Evolutionary conservation across 2,329 filamentous ascomycete genomes (phyloP), one percentile per base, ranked within the genome.

Genomic region (Arthroderma uncinatum): DNA sequence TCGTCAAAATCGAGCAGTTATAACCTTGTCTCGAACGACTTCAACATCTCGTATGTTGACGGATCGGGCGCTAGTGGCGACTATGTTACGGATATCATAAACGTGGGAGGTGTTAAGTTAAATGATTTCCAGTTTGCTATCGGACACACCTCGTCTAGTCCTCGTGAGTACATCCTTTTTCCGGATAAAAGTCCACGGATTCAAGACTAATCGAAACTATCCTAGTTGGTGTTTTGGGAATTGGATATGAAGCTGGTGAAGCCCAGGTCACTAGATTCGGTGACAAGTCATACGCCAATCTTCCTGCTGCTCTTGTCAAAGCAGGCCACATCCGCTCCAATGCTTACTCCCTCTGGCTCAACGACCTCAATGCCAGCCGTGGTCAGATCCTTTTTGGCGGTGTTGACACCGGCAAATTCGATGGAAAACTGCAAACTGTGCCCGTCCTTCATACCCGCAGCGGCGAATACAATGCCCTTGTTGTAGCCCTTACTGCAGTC

Each of bases 31-130:
- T 84, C 83, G 61, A 83, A 81, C 66, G 78, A 83, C 59, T 95
- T 96, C 75, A 91, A 92, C 73, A 95, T 95, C 62, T 83, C 84
- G 1, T 95, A 95, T 63, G 85, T 87, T 40, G 90, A 95, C 71
- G 87, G 87, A 48, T 87, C 87, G 0, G 82, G 83, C 4, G 87
- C 89, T 0, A 69, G 74, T 1, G 90, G 91, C 34, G 87, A 93
- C 70, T 95, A 95, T 68, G 87, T 82, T 1, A 83, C 80, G 3
- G 91, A 96, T 66, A 85, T 78, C 0, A 73, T 95, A 58, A 74
- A 59, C 2, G 66, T 85, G 48, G 80, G 78, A 23, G 77, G 74
- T 23, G 67, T 74, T 9, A 74, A 68, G 0, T 62, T 85, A 33
- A 64, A 74, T 1, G 68, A 74, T 47, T 75, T 84, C 62, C 79